phyloP scores from a whole-genome alignment of 176 grass and related monocot species.

The Avena eriantha region DNA sequence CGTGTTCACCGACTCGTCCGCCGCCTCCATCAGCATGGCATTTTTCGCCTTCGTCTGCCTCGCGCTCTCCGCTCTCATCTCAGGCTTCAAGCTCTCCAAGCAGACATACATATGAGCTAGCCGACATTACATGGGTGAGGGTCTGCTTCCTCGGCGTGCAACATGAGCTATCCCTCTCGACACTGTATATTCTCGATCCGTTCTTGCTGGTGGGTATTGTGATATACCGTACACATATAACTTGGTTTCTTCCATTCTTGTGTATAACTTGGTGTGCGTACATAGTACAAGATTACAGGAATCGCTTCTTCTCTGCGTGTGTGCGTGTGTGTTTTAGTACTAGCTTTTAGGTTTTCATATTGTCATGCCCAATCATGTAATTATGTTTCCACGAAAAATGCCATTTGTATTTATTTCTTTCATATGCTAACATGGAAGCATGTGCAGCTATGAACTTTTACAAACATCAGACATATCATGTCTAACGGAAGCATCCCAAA shows the following conservation, averaged over 20 bases:
- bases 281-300: not conserved
- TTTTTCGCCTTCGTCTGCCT: slow-evolving; percentile 88
- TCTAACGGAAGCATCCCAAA: no score
- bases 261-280: not conserved
- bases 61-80: slow-evolving; percentile 70
- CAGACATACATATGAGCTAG: slow-evolving; percentile 65
- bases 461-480: no score
- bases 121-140: not conserved
- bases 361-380: not conserved
- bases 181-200: not conserved
- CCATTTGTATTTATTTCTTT: no score
- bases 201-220: not conserved
- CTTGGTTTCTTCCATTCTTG: not conserved
- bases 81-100: slow-evolving; percentile 82
- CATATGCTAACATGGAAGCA: no score
- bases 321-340: not conserved
- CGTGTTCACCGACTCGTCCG: slow-evolving; percentile 81
- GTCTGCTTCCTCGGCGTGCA: not conserved
- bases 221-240: not conserved
- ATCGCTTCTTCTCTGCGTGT: not conserved
- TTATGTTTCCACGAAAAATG: not conserved
- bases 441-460: no score
- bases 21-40: slow-evolving; percentile 91
- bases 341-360: not conserved
- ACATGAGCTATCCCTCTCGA: not conserved